Percentiles rank a stretch among this genome's conserved stretches.
phyloP scores from a whole-genome alignment of 2,329 filamentous ascomycete genomes.

The Ascochyta viciae-villosae region DNA sequence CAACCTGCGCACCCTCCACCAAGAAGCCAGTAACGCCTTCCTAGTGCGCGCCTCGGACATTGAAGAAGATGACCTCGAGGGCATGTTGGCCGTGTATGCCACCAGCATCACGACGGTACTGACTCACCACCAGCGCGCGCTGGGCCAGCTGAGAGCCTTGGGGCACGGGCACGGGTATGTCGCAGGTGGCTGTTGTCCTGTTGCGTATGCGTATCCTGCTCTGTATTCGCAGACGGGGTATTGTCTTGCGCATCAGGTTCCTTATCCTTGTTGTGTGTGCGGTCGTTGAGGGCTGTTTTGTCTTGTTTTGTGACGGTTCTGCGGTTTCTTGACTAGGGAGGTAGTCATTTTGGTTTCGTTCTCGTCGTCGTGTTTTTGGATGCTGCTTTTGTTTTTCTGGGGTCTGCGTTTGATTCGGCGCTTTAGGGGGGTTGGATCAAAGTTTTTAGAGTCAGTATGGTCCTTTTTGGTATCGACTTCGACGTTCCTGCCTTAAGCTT shows the following conservation, averaged over 20 bases:
- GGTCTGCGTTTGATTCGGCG: too few species aligned
- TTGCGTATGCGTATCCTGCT: conserved; percentile 14
- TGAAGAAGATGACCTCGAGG: conserved; percentile 28
- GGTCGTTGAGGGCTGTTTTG: neutral
- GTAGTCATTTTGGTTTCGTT: too few species aligned
- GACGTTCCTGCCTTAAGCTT: too few species aligned
- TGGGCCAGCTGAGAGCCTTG: conserved; percentile 15
- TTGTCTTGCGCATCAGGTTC: conserved; percentile 20
- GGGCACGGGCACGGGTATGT: neutral
- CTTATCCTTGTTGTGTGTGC: conserved; percentile 24
- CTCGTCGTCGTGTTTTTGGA: too few species aligned
- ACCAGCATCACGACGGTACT: conserved; percentile 23
- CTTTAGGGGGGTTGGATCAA: too few species aligned
- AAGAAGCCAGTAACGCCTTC: conserved; percentile 30
- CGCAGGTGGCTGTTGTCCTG: neutral
- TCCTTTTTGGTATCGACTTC: too few species aligned
- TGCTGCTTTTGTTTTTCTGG: too few species aligned
- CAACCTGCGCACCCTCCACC: conserved; percentile 27
- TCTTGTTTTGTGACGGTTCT: too few species aligned
- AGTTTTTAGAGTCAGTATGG: too few species aligned
- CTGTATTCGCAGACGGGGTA: conserved; percentile 16
- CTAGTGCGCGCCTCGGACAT: conserved; percentile 22
- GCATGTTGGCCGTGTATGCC: conserved; percentile 22
- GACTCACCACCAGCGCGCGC: conserved; percentile 23
- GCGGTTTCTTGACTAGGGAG: too few species aligned